Evolutionary conservation across 306 rosid species (phyloP).

Genomic region (Glycine soja): DNA sequence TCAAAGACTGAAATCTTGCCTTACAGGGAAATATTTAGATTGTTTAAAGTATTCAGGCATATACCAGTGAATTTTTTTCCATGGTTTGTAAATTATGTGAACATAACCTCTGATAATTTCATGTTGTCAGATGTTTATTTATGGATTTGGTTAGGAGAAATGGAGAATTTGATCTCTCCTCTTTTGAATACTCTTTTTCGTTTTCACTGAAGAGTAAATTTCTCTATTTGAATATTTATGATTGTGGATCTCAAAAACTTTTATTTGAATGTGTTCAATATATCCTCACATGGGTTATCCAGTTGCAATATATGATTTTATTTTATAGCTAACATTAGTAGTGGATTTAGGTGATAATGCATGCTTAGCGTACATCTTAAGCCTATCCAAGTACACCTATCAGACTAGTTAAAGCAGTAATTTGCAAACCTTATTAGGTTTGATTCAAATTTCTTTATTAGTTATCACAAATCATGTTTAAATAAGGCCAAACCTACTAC

Average conservation of each 20-base stretch:
- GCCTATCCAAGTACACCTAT: not conserved
- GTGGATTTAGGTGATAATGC: not conserved
- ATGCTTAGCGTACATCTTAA: not conserved
- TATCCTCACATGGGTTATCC: constrained; percentile 7
- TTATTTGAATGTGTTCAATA: not conserved
- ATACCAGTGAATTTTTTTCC: not conserved
- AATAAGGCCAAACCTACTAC: not conserved
- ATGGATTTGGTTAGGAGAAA: not conserved
- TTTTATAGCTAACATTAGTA: not conserved
- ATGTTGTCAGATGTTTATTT: not conserved
- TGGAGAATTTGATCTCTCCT: constrained; percentile 1
- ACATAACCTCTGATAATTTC: not conserved
- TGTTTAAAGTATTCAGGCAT: constrained; percentile 23
- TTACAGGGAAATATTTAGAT: constrained; percentile 1
- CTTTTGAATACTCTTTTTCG: not conserved
- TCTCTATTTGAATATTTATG: not conserved
- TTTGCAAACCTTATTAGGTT: not conserved
- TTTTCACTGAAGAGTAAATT: constrained; percentile 18
- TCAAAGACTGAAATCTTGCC: constrained; percentile 16
- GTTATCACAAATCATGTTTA: not conserved
- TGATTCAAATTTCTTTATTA: not conserved
- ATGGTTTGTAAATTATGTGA: constrained; percentile 20
- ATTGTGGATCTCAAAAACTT: not conserved
- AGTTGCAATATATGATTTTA: not conserved
- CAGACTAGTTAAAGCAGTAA: not conserved